Evolutionary conservation across 2,329 filamentous ascomycete genomes (phyloP).

Genomic region (Neoscytalidium dimidiatum): DNA sequence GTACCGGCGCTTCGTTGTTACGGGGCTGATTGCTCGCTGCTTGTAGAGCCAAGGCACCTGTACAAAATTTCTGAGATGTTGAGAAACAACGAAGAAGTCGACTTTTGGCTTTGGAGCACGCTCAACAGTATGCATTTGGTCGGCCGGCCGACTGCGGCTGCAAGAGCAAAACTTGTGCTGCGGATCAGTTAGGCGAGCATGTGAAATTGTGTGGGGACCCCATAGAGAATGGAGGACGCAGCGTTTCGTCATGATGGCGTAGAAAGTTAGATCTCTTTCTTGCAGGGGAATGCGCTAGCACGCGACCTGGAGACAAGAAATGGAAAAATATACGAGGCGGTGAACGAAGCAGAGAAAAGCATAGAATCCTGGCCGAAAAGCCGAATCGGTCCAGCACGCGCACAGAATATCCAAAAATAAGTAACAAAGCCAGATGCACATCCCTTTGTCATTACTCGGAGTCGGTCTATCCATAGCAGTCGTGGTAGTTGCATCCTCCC

Average conservation of each 20-base stretch:
- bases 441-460: slow-evolving; percentile 19
- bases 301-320: background rate
- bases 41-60: no score
- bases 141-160: background rate
- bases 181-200: background rate
- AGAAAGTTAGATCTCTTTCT: background rate
- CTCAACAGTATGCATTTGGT: background rate
- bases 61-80: no score
- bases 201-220: slow-evolving; percentile 3
- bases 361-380: background rate
- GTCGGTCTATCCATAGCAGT: slow-evolving; percentile 19
- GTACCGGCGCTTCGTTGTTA: no score
- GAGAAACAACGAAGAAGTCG: no score
- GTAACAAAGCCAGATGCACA: slow-evolving; percentile 12
- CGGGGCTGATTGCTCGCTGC: no score
- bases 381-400: background rate
- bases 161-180: no score
- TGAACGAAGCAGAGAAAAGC: background rate
- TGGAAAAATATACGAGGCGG: background rate
- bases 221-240: background rate
- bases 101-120: background rate
- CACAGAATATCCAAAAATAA: background rate
- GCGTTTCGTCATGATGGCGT: slow-evolving; percentile 12
- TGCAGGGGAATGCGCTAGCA: slow-evolving; percentile 2
- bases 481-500: slow-evolving; percentile 16